Percentiles rank a stretch among this genome's conserved stretches.
Evolutionary conservation across 345 rosid genomes (phyloP).

Genomic region (Excoecaria cochinchinensis): DNA sequence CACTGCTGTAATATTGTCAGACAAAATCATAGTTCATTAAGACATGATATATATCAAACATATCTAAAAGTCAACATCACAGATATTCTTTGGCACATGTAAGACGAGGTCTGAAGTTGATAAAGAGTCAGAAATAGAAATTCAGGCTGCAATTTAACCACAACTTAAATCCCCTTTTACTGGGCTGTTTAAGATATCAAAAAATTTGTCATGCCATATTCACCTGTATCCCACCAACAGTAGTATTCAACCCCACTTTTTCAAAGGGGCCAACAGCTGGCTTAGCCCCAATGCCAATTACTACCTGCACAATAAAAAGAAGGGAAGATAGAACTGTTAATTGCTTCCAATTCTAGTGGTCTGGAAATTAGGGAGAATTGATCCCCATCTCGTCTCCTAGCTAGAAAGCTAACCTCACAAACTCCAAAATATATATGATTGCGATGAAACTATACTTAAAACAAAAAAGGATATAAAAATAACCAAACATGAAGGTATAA

Average conservation of each 20-base stretch:
- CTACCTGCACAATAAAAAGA: slow-evolving; percentile 44
- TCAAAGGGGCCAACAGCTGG: slow-evolving; percentile 81
- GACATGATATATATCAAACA: slow-evolving; percentile 1
- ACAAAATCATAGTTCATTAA: slow-evolving; percentile 1
- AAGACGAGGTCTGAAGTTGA: background rate
- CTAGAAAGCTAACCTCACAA: background rate
- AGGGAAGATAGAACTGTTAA: background rate
- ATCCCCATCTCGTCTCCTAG: background rate
- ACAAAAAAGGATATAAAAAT: background rate
- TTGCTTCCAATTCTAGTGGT: background rate
- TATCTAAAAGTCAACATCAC: background rate
- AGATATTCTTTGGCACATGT: background rate
- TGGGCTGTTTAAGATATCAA: background rate
- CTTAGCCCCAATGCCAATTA: slow-evolving; percentile 92
- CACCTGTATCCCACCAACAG: slow-evolving; percentile 91
- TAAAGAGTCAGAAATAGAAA: background rate
- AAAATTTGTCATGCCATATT: background rate
- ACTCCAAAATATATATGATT: background rate
- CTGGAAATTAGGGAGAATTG: background rate
- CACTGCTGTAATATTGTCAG: background rate
- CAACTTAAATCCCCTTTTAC: background rate
- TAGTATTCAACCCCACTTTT: slow-evolving; percentile 53
- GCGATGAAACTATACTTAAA: background rate
- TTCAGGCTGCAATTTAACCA: background rate
- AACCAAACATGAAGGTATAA: slow-evolving; percentile 16